Evolutionary conservation across 169 alveolate species (phyloP).

Genomic region (Plasmodium inui): DNA sequence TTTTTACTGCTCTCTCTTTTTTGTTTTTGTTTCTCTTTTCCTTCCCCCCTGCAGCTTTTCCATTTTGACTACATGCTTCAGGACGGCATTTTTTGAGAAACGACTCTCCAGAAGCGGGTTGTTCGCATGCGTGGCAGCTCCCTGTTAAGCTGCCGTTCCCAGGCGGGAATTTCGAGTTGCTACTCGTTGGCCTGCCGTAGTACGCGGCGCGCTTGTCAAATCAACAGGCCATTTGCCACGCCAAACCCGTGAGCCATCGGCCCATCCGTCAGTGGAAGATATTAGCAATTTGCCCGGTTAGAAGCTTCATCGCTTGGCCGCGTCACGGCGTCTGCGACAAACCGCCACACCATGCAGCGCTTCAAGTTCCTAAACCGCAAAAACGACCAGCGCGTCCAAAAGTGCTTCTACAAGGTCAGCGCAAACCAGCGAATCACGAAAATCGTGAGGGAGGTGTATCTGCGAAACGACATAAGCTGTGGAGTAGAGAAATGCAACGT

Average conservation of each 20-base stretch:
- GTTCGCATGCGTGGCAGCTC: background rate
- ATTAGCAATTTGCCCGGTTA: background rate
- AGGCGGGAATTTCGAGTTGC: background rate
- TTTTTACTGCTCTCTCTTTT: background rate
- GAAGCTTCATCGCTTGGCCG: background rate
- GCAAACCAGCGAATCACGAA: constrained; percentile 43
- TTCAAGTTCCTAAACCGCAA: constrained; percentile 30
- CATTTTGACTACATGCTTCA: background rate
- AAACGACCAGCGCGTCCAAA: constrained; percentile 68
- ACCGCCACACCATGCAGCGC: constrained; percentile 10
- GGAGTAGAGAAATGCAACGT: constrained; percentile 68
- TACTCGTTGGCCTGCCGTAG: background rate
- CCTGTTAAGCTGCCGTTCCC: background rate
- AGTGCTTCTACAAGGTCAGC: constrained; percentile 29
- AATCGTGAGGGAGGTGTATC: constrained; percentile 63
- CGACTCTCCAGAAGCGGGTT: background rate
- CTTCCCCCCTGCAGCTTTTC: background rate
- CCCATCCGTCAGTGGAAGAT: background rate
- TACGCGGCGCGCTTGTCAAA: background rate
- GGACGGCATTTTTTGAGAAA: background rate
- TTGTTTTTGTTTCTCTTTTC: background rate
- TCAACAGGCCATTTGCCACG: background rate
- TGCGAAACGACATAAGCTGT: constrained; percentile 69
- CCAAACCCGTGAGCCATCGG: background rate
- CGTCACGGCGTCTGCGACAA: background rate